Evolutionary conservation across 768 basidiomycete species (phyloP), one percentile per base, ranked within the genome.

Genomic region (Leccinellum albellum): DNA sequence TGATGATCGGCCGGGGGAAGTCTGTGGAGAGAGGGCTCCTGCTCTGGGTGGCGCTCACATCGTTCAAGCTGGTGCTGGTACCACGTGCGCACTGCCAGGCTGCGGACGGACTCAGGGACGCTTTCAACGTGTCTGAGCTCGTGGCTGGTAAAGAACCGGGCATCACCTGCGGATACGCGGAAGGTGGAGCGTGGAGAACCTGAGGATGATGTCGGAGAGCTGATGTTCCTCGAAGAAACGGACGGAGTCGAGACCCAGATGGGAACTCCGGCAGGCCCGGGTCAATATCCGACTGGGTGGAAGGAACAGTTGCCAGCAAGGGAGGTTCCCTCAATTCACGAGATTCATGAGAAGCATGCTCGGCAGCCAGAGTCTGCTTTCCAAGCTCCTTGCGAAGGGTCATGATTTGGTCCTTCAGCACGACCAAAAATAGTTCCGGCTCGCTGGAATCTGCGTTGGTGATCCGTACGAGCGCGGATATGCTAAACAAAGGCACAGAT

Each of bases 391-490:
- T 82, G 57, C 82, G 77, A 24, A 94, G 81, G 10, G 70, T 64
- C 58, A 79, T 76, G 70, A 94, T 84, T 66, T 89, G 84, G 1
- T 60, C 65, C 69, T 81, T 81, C 46, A 94, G 61, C 4, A 82
- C 63, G 7, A 63, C 61, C 2, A 67, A 71, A 65, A 94, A 92
- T 2, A 75, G 53, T 7, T 78, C 75, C 56, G 78, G 79, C 37
- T 82, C 74, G 14, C 76, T 67, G 4, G 77, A 79, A 23, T 81
- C 77, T 37, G 77, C 77, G 24, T 76, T 76, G 6, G 83, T 85
- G 15, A 92, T 70, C 12, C 78, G 78, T 26, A 92, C 84, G n/a
- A 93, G 78, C 3, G 86, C 75, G 4, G 90, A 86, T 17, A 92
- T 85, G 66, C 90, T 91, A 60, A 13, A 54, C 32, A 35, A 26